Base-by-base conservation (phyloP, 139 green algal species). In the Picocystis salinarum region DNA sequence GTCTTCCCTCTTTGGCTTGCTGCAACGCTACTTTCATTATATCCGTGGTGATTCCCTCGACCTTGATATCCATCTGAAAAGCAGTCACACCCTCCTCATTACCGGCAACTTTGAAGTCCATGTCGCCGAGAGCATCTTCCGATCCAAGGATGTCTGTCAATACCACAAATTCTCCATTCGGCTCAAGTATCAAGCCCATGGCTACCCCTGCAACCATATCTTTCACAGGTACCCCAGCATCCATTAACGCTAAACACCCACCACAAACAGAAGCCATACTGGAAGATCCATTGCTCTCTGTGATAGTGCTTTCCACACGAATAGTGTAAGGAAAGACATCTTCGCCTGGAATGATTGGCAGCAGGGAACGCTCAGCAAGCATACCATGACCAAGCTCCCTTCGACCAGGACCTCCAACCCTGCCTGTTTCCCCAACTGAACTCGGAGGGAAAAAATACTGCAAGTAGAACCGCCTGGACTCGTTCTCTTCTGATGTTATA, bases 41-140 rank as follows among this genome's bases (percentile, higher is more conserved):
- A 17, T 71, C 67, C 9, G 92, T 56, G 1, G 81, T 91, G 62
- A 93, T 93, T 46, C 82, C 82, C 50, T 92, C 80, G 42, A 89
- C 79, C 68, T 94, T 94, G 59, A 93, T 89, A 59, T 95, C 87
- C 71, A 95, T 86, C 51, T 96, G 88, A 67, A 98, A 91, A 5
- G 86, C 86, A 12, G 76, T 93, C 42, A 96, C 70, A 26, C 48
- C 50, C 6, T 59, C 12, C 19, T 26, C 50, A 42, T 67, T 54
- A 13, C 69, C 66, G 11, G 70, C 71, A 9, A 94, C 82, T 61
- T 98, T 98, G 68, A 97, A 97, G 57, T 98, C 88, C 88, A 98
- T 98, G 63, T 96, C 84, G 0, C 88, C 88, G 41, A 96, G 63
- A 0, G 77, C 74, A 40, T 98, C 88, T 59, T 98, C 88, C 13